Conservation (phyloP, 257 asterid genomes). For the Cruciata laevipes region DNA sequence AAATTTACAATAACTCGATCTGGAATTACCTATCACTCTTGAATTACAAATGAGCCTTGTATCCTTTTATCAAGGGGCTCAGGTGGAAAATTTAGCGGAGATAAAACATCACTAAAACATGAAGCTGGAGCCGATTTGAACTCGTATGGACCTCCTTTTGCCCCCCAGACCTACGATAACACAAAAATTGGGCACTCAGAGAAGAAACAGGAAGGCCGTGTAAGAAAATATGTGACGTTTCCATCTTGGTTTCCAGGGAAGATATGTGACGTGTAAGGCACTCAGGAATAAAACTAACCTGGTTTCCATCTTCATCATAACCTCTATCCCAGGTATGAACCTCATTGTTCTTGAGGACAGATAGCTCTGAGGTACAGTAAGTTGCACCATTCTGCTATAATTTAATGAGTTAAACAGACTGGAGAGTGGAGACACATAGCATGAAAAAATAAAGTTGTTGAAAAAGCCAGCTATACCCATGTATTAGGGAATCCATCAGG, state of each 20-base stretch:
- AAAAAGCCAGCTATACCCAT: constrained; percentile 25
- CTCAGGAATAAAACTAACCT: constrained; percentile 41
- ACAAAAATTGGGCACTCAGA: not conserved
- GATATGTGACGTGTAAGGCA: too few species aligned
- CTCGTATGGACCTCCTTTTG: constrained; percentile 80
- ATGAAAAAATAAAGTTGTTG: not conserved
- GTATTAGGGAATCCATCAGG: constrained; percentile 70
- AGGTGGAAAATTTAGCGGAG: constrained; percentile 46
- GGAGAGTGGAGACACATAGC: constrained; percentile 5
- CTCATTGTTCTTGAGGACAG: constrained; percentile 75
- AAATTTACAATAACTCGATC: constrained; percentile 27
- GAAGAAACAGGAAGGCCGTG: not conserved
- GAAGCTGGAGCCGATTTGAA: constrained; percentile 87
- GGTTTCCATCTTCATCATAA: constrained; percentile 74
- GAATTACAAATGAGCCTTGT: constrained; percentile 62
- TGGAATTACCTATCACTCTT: constrained; percentile 38
- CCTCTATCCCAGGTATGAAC: constrained; percentile 93
- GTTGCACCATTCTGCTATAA: constrained; percentile 37
- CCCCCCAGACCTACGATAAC: constrained; percentile 84
- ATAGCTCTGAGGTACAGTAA: constrained; percentile 37
- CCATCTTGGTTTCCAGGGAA: too few species aligned
- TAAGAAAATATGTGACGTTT: too few species aligned
- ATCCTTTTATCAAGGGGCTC: constrained; percentile 45
- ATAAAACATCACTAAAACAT: constrained; percentile 45
- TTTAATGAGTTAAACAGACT: not conserved